phyloP scores from a whole-genome alignment of 129 eudicot species.

The Pulicaria dysenterica region DNA sequence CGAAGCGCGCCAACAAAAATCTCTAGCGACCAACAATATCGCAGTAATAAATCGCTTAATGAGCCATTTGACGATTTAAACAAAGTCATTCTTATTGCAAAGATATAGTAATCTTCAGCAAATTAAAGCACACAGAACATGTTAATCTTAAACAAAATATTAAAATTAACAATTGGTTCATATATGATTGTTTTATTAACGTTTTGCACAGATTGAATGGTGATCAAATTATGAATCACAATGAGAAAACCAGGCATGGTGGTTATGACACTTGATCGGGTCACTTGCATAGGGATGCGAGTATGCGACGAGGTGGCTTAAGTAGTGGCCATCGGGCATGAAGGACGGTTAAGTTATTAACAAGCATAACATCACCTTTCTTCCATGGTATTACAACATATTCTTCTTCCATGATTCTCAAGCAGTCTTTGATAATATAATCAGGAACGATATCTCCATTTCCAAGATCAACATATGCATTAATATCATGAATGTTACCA shows the following conservation, averaged over 20 bases:
- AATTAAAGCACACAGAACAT: no score
- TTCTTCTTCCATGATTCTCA: conserved; percentile 29
- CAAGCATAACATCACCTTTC: conserved; percentile 17
- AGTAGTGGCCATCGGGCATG: conserved; percentile 20
- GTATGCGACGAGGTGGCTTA: conserved; percentile 27
- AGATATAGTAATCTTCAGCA: no score
- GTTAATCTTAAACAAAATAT: no score
- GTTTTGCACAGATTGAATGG: no score
- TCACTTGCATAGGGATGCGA: conserved; percentile 31
- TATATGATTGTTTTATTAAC: no score
- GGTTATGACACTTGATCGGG: not conserved
- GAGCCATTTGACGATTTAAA: no score
- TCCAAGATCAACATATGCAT: not conserved
- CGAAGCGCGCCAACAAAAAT: no score
- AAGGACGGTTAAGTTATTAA: conserved; percentile 12
- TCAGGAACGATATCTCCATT: conserved; percentile 15
- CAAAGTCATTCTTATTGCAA: no score
- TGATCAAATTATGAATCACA: not conserved
- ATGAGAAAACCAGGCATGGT: not conserved
- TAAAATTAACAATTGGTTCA: no score
- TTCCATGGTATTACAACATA: conserved; percentile 27
- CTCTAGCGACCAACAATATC: no score
- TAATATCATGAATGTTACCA: conserved; percentile 27
- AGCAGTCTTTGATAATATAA: conserved; percentile 20
- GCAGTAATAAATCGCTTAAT: no score